Evolutionary conservation across 495 filamentous ascomycete genomes (phyloP), one percentile per base, ranked within the genome.

Genomic region (Aspergillus saccharolyticus): DNA sequence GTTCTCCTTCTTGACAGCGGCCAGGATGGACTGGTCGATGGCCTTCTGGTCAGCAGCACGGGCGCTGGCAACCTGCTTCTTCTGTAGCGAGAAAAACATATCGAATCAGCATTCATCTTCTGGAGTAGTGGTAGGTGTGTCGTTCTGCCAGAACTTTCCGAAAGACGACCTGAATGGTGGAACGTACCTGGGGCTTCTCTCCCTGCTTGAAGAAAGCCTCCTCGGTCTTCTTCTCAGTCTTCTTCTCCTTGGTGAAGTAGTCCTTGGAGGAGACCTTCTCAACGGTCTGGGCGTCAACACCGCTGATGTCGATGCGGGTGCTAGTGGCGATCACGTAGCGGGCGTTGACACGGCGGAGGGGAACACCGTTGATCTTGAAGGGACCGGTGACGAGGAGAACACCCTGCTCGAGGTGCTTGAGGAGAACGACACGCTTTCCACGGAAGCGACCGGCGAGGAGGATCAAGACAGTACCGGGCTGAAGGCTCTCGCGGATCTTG

Each of bases 311-410:
- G 64, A 99, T 83, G 75, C 86, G 89, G 68, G 86, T 86, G 69
- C 88, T 95, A 65, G 95, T 99, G 70, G 92, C 93, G 75, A 97
- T 97, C 61, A 99, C 95, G 79, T 97, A 99, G 83, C 95, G 87
- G 67, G 93, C 79, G 81, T 99, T 99, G 70, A 99, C 94, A 77
- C 95, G 85, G 75, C 95, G 87, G 69, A 99, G 88, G 60, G 95
- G 95, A 60, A 99, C 95, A 78, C 95, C 95, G 81, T 99, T 99
- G 82, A 97, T 87, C 87, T 96, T 97, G 88, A 97, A 99, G 70
- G 95, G 95, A 65, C 95, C 95, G 70, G 95, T 99, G 64, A 99
- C 89, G 70, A 99, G 90, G 71, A 99, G 91, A 61, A 97, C 89
- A 78, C 95, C 95, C 81, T 96, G 89, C 69, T 87, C 79, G 72